Conservation (phyloP, 306 rosid species). For the Cucurbita maxima region DNA sequence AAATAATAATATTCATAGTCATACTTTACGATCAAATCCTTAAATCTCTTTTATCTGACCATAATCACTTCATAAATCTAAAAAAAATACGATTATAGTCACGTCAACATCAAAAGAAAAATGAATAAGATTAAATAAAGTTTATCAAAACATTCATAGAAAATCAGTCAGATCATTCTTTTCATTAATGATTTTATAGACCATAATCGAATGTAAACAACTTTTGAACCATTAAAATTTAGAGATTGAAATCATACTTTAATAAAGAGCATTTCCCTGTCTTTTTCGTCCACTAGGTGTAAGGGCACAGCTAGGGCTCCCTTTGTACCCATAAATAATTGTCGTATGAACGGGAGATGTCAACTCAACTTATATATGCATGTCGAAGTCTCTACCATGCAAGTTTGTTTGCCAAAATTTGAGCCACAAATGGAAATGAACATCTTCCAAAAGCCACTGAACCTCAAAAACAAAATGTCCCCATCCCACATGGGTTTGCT, state of each 20-base stretch:
- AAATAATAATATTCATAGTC: background rate
- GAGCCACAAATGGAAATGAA: background rate
- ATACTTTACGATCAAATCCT: background rate
- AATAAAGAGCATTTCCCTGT: background rate
- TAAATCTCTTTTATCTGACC: background rate
- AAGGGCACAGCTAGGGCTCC: background rate
- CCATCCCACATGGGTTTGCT: background rate
- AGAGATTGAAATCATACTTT: background rate
- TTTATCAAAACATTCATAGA: no score
- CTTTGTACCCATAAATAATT: background rate
- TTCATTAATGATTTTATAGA: background rate
- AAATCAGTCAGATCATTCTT: background rate
- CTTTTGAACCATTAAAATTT: background rate
- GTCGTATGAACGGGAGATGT: background rate
- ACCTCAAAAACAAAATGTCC: background rate
- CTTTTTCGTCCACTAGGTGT: background rate
- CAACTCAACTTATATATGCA: background rate
- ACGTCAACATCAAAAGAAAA: no score
- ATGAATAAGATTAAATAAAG: no score
- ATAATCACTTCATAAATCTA: background rate
- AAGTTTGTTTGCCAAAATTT: background rate
- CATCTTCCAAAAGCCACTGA: background rate
- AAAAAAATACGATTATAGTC: no score
- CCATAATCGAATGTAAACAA: background rate
- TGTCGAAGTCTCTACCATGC: background rate